Base-by-base conservation (phyloP, 768 basidiomycete genomes). In the Amanita polypyramis region DNA sequence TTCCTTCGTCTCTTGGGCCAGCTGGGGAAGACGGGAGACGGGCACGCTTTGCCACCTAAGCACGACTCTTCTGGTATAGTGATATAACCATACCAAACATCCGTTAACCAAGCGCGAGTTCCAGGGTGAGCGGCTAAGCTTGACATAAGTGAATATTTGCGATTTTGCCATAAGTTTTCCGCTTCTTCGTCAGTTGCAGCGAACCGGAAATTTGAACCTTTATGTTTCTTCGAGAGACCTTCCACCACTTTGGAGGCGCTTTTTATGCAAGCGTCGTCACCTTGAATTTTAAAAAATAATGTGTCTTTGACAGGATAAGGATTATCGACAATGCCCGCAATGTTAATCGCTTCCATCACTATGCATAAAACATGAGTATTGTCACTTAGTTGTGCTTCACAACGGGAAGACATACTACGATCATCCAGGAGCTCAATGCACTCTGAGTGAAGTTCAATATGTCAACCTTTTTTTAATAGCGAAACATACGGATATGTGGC, bases 251-350 rank as follows among this genome's bases (percentile, higher is more conserved):
- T 69, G 0, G 84, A 76, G 0, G 86, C 74, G 35, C 74, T 72
- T 3, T 74, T 58, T 27, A 85, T 76, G 4, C 75, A 72, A 9
- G 70, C 62, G 0, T 74, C 66, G 29, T 86, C 79, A 2, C 91
- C 91, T 60, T 93, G 89, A 44, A 96, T 76, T 62, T 95, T 94
- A 74, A 97, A 89, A 67, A 96, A 91, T 8, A 96, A 73, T 0
- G 83, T 83, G 58, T 93, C 89, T 52, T 73, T 66, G 15, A 80
- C 79, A 2, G 82, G 82, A 58, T 83, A 87, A 38, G 77, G 70
- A 45, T 60, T 62, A 49, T 76, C 74, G 38, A 79, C 65, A 47
- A 84, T 58, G 20, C 86, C 85, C 17, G 74, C 79, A 10, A 63
- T 57, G 60, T 90, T 84, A 60, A 88, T 80, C 7, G 87, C 87